These are phyloP conservation scores for Boletales sp. DNA, from an alignment of 768 basidiomycete species.

Conservation along the genomic window DNA sequence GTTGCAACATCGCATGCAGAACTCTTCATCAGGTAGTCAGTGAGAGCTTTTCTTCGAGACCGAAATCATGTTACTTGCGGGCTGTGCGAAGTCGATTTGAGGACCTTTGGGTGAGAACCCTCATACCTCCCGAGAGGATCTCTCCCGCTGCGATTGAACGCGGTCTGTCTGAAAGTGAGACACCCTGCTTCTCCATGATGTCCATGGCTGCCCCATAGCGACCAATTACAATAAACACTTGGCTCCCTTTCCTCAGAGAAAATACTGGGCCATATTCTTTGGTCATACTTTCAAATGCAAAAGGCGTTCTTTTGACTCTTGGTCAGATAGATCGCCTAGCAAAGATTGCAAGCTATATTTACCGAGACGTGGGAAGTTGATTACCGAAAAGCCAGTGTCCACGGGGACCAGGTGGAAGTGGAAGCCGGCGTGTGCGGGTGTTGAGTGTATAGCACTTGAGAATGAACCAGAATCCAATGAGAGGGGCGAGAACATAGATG, in stretches of 20 bases:
- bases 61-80: slow-evolving; percentile 15
- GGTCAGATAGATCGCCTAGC: background rate
- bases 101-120: slow-evolving; percentile 22
- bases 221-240: slow-evolving; percentile 18
- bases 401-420: slow-evolving; percentile 13
- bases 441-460: background rate
- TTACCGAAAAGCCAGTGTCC: slow-evolving; percentile 17
- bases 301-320: slow-evolving; percentile 6
- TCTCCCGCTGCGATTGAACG: slow-evolving; percentile 34
- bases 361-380: slow-evolving; percentile 8
- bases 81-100: slow-evolving; percentile 31
- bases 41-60: background rate
- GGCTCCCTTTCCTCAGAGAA: slow-evolving; percentile 45
- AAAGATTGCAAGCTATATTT: background rate
- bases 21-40: slow-evolving; percentile 16
- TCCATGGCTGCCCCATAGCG: slow-evolving; percentile 34
- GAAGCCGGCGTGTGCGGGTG: background rate
- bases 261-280: slow-evolving; percentile 60
- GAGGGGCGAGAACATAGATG: background rate
- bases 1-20: slow-evolving; percentile 34
- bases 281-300: slow-evolving; percentile 51
- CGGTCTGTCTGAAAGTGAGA: slow-evolving; percentile 34
- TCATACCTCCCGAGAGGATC: slow-evolving; percentile 32
- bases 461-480: background rate
- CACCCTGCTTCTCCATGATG: slow-evolving; percentile 39